phyloP scores from a whole-genome alignment of 495 filamentous ascomycete species.

The Annulohypoxylon maeteangense region DNA sequence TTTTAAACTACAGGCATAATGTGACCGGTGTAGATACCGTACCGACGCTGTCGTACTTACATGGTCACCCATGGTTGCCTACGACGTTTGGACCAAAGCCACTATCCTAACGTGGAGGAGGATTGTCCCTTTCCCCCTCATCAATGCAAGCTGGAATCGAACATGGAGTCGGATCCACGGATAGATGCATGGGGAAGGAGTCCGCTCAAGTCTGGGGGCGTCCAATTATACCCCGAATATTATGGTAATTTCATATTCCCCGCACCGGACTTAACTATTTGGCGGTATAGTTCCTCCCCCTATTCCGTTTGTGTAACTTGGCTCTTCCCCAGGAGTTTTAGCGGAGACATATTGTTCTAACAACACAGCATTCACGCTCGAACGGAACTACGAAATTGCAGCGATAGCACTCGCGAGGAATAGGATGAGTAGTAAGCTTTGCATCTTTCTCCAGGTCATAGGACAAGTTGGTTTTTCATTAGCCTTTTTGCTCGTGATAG shows the following conservation, averaged over 20 bases:
- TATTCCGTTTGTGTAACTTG: conserved; percentile 1
- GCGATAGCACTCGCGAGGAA: not conserved
- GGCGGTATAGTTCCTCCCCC: not conserved
- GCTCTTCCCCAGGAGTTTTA: not conserved
- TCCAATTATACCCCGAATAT: not conserved
- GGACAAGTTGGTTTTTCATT: conserved; percentile 7
- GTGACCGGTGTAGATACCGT: not conserved
- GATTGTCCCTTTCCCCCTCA: not conserved
- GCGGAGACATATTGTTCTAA: not conserved
- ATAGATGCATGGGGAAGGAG: not conserved
- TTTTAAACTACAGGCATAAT: not conserved
- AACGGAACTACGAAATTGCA: not conserved
- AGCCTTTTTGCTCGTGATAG: conserved; percentile 9
- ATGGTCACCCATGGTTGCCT: not conserved
- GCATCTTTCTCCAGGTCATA: not conserved
- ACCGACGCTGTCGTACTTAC: not conserved
- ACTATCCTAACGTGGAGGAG: not conserved
- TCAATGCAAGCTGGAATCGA: not conserved
- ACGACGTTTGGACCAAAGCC: not conserved
- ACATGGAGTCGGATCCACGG: not conserved
- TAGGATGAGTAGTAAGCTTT: not conserved
- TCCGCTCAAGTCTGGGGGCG: not conserved
- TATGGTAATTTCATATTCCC: not conserved
- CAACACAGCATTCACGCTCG: not conserved
- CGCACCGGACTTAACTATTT: not conserved